Evolutionary conservation across 352 stramenopile species (phyloP).

Genomic region (Phytophthora ramorum): DNA sequence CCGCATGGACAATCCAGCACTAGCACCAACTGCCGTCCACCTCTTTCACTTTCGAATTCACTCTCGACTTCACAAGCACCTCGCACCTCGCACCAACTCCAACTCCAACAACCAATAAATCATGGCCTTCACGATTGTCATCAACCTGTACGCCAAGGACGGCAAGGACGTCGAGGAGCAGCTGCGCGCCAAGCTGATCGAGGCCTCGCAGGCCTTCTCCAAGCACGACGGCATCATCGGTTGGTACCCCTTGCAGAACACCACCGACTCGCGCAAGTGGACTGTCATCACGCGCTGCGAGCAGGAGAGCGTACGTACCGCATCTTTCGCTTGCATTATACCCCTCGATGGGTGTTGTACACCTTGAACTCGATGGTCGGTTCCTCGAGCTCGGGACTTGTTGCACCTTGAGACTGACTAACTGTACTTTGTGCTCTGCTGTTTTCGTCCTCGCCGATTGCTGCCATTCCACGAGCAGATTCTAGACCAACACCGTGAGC

Average conservation of each 20-base stretch:
- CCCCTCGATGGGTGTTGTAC: too few relatives aligned
- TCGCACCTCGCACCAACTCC: background rate
- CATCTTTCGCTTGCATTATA: too few relatives aligned
- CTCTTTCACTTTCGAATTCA: background rate
- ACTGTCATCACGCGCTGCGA: background rate
- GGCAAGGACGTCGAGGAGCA: background rate
- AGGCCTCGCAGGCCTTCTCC: background rate
- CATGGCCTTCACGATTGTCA: background rate
- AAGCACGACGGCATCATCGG: background rate
- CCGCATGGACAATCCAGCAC: background rate
- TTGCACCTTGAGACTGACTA: too few relatives aligned
- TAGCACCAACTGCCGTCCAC: background rate
- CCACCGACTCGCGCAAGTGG: background rate
- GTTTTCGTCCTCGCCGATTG: background rate
- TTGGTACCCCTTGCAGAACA: background rate
- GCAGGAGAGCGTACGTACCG: background rate
- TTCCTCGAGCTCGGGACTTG: too few relatives aligned
- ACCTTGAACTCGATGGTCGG: too few relatives aligned
- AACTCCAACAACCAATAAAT: background rate
- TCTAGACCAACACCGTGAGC: background rate
- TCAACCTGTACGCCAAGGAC: background rate
- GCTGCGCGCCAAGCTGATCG: background rate
- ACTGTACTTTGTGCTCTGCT: too few relatives aligned
- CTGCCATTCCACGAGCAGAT: background rate
- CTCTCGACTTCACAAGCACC: background rate